Evolutionary conservation across 768 basidiomycete species (phyloP), one percentile per base, ranked within the genome.

Genomic region (Termitomyces sp.): DNA sequence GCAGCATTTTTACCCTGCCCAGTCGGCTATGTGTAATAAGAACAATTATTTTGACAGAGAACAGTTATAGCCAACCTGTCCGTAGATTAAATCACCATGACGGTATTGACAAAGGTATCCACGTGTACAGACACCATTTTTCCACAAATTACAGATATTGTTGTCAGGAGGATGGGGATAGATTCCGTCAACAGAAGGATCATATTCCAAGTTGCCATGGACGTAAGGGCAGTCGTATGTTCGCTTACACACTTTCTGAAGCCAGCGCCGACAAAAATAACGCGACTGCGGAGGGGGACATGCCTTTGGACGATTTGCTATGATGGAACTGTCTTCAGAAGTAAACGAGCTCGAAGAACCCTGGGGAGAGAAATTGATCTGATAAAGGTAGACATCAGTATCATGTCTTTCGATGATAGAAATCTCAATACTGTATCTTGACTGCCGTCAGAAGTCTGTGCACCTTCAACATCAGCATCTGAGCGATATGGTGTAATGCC

Each of bases 211-310:
- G 36, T 62, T 47, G 2, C 61, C 64, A 52, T 64, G 64, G 18
- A 64, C 59, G 22, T 5, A 55, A 2, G 2, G 16, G 42, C 76
- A 77, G 2, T 47, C 20, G 6, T 33, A 42, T 13, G 63, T 61
- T 26, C 54, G 45, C 0, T 6, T 10, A 50, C 76, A 77, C 43
- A 58, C 53, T 35, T 62, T 59, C 33, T 54, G 18, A 9, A 64
- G 59, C 64, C 64, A 64, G 10, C 26, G 1, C 33, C 59, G 57
- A 46, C 64, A 64, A 28, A 61, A 56, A 32, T 32, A 44, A 6
- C 16, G 40, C 30, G 12, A 44, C 10, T 24, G 49, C 10, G 64
- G 64, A 20, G 59, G 59, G 3, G 59, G 59, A n/a, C 28, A 52
- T 32, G 49, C 5, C 3, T 20, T 58, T 53, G 14, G n/a, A 12